Conservation (phyloP, 192 early-diverging fungal species). For the Umbelopsis sp. region DNA sequence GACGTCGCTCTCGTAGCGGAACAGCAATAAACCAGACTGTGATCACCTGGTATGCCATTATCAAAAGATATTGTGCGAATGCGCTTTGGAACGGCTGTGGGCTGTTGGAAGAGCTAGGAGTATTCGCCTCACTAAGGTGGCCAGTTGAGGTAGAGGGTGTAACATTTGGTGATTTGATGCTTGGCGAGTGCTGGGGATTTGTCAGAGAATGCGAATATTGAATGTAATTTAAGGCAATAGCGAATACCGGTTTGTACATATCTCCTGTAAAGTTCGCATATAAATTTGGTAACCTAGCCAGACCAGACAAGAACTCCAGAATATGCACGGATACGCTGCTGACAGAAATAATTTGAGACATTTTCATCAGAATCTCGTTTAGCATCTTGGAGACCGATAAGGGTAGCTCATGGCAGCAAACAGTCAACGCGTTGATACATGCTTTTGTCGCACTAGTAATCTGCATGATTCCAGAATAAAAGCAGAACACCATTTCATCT, state of each 20-base stretch:
- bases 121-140: conserved; percentile 19
- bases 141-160: conserved; percentile 8
- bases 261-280: conserved; percentile 77
- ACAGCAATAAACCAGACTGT: conserved; percentile 88
- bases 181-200: conserved; percentile 15
- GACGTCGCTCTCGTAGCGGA: conserved; percentile 69
- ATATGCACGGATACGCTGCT: conserved; percentile 79
- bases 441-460: conserved; percentile 71
- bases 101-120: neutral
- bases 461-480: conserved; percentile 72
- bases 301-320: conserved; percentile 88
- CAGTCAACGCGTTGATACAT: conserved; percentile 80
- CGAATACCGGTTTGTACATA: conserved; percentile 89
- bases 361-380: conserved; percentile 64
- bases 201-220: conserved; percentile 51
- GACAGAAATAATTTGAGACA: conserved; percentile 84
- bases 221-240: conserved; percentile 89
- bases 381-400: conserved; percentile 73
- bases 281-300: conserved; percentile 78
- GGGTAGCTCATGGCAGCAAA: conserved; percentile 84
- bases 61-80: conserved; percentile 77
- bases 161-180: conserved; percentile 23
- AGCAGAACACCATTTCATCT: conserved; percentile 72
- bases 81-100: conserved; percentile 43
- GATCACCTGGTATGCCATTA: conserved; percentile 94